Conservation (phyloP, 2,329 filamentous ascomycete genomes). For the Ophiognomonia clavigignenti-juglandacearum region DNA sequence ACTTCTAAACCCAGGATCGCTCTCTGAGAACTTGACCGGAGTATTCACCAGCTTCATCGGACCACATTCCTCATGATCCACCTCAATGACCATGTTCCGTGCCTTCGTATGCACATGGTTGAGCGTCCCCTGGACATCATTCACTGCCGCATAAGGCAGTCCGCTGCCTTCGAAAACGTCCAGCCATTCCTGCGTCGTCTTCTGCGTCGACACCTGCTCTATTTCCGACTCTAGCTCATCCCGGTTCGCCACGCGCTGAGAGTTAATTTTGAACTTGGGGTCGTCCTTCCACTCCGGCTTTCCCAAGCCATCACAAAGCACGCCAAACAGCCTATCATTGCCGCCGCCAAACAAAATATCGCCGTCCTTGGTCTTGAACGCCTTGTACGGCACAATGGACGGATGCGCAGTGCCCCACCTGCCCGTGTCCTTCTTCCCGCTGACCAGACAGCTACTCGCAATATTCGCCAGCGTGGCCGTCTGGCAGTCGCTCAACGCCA, state of each 20-base stretch:
- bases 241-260: slow-evolving; percentile 64
- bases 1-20: slow-evolving; percentile 67
- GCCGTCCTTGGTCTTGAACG: slow-evolving; percentile 71
- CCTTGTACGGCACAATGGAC: slow-evolving; percentile 94
- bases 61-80: slow-evolving; percentile 80
- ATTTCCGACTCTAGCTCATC: slow-evolving; percentile 72
- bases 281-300: slow-evolving; percentile 57
- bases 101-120: slow-evolving; percentile 81
- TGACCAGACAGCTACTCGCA: slow-evolving; percentile 85
- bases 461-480: slow-evolving; percentile 94
- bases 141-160: slow-evolving; percentile 88
- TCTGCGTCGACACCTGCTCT: slow-evolving; percentile 66
- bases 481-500: slow-evolving; percentile 88
- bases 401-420: slow-evolving; percentile 97
- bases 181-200: slow-evolving; percentile 86
- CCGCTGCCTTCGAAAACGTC: slow-evolving; percentile 82
- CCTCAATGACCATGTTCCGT: slow-evolving; percentile 82
- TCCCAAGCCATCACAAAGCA: slow-evolving; percentile 57
- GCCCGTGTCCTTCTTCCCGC: slow-evolving; percentile 79
- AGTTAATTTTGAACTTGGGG: slow-evolving; percentile 55
- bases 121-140: slow-evolving; percentile 81
- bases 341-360: slow-evolving; percentile 66
- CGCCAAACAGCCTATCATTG: slow-evolving; percentile 65
- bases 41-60: slow-evolving; percentile 88
- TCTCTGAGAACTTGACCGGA: slow-evolving; percentile 88